phyloP scores from a whole-genome alignment of 2,329 filamentous ascomycete species.

The Rhinocladiella mackenziei region DNA sequence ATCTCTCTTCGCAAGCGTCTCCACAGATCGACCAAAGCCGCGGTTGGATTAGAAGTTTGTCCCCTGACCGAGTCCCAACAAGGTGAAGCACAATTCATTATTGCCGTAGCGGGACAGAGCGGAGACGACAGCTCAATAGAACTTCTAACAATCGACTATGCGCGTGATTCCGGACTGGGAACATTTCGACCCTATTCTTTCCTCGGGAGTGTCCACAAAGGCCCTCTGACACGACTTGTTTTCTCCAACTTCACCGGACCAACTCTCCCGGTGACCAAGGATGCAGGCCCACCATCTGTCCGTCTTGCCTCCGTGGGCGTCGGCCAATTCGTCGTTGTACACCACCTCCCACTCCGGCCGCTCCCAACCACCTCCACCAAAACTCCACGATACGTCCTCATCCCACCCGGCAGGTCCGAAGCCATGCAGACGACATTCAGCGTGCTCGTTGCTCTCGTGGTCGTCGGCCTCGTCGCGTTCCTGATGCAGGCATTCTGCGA shows the following conservation, averaged over 20 bases:
- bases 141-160: conserved; percentile 72
- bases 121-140: conserved; percentile 67
- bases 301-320: conserved; percentile 79
- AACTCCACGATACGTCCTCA: conserved; percentile 67
- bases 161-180: conserved; percentile 41
- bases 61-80: conserved; percentile 58
- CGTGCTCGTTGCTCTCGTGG: conserved; percentile 55
- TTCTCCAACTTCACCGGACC: conserved; percentile 53
- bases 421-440: conserved; percentile 52
- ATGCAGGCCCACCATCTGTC: conserved; percentile 56
- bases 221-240: conserved; percentile 55
- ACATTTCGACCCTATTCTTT: conserved; percentile 50
- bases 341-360: conserved; percentile 66
- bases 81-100: conserved; percentile 68
- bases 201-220: conserved; percentile 53
- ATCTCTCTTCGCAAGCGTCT: conserved; percentile 56
- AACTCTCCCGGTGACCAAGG: conserved; percentile 44
- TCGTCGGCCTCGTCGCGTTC: conserved; percentile 60
- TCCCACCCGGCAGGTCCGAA: conserved; percentile 54
- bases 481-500: conserved; percentile 61
- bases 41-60: conserved; percentile 72
- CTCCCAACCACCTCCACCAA: conserved; percentile 42
- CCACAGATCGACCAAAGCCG: conserved; percentile 65
- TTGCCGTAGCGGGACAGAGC: conserved; percentile 70
- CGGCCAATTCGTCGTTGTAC: conserved; percentile 72